phyloP scores from a whole-genome alignment of 108 stramenopile species.

The Cyclotella kingstonii region DNA sequence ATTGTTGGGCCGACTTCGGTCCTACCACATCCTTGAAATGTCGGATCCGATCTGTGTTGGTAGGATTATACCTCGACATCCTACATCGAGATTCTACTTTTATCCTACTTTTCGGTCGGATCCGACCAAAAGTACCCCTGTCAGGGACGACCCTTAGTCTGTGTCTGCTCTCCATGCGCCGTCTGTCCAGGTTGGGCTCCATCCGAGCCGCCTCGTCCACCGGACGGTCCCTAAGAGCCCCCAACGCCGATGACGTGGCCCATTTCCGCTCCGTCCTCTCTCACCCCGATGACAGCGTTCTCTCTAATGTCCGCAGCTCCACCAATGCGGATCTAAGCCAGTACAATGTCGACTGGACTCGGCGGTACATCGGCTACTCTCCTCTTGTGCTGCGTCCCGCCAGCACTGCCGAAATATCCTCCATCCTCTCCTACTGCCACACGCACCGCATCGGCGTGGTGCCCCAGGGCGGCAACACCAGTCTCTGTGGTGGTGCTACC shows the following conservation, averaged over 20 bases:
- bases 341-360: conserved; percentile 66
- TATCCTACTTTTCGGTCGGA: no score
- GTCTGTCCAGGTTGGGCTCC: not conserved
- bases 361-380: conserved; percentile 55
- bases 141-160: no score
- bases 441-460: conserved; percentile 72
- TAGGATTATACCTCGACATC: no score
- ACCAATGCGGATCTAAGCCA: conserved; percentile 1
- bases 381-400: conserved; percentile 60
- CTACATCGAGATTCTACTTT: no score
- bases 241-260: conserved; percentile 15
- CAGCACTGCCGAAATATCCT: conserved; percentile 69
- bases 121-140: no score
- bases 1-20: no score
- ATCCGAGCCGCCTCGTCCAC: not conserved
- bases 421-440: conserved; percentile 87
- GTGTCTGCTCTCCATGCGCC: not conserved
- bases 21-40: no score
- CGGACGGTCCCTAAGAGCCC: conserved; percentile 7
- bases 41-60: no score
- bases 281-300: conserved; percentile 16
- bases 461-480: conserved; percentile 96
- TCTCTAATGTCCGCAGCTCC: not conserved
- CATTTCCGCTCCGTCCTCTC: conserved; percentile 43
- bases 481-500: conserved; percentile 92